Percentiles rank a stretch among this genome's conserved stretches.
These are phyloP conservation scores for Jacaranda copaia DNA, from an alignment of 257 asterid species.

Conservation along the genomic window DNA sequence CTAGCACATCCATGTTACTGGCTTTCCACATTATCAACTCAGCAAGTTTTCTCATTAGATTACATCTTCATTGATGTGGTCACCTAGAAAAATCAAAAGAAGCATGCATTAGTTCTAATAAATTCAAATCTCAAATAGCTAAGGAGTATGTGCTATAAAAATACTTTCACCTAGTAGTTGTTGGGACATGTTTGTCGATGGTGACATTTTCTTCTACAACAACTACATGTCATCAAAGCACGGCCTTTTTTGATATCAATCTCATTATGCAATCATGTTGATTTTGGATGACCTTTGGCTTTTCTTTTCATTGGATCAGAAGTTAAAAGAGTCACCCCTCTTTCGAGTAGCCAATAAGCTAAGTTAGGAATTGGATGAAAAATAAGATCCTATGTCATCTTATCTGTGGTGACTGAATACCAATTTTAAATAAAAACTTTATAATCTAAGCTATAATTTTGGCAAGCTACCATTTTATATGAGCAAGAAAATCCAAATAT, in stretches of 20 bases:
- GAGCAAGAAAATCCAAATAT: slow-evolving; percentile 23
- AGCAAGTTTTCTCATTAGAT: too few species aligned
- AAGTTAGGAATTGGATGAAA: neutral
- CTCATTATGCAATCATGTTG: slow-evolving; percentile 6
- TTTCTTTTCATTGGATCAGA: neutral
- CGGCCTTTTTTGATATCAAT: neutral
- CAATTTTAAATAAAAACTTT: neutral
- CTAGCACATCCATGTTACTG: too few species aligned
- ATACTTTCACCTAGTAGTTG: too few species aligned
- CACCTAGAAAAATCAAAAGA: too few species aligned
- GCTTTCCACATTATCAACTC: too few species aligned
- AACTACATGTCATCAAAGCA: neutral
- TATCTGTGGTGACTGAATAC: neutral
- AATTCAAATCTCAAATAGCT: too few species aligned
- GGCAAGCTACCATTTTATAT: neutral
- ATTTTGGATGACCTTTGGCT: slow-evolving; percentile 3
- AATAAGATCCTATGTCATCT: slow-evolving; percentile 1
- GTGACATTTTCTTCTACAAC: too few species aligned
- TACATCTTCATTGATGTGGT: too few species aligned
- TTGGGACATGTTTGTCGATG: too few species aligned
- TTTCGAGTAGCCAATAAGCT: neutral
- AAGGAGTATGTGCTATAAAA: too few species aligned
- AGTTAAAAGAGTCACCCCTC: neutral
- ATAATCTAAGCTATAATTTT: neutral
- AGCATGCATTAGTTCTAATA: too few species aligned